Evolutionary conservation across 441 rosid species (phyloP), one percentile per base, ranked within the genome.

Genomic region (Iberis amara): DNA sequence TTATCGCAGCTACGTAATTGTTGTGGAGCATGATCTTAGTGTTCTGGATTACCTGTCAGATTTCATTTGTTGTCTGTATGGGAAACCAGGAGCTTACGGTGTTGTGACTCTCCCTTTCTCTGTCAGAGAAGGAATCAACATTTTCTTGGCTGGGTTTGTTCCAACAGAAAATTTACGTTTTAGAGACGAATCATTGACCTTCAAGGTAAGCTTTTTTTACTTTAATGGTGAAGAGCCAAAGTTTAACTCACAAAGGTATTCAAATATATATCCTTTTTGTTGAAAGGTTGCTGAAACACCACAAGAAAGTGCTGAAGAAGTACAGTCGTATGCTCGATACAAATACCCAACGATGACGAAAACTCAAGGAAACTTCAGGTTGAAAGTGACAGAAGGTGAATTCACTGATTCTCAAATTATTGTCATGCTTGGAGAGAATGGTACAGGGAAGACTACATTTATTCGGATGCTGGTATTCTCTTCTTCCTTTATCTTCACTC

Each of bases 51-150:
- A 88, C 60, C 66, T 88, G 51, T 88, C 91, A 4, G 96, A 85
- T 64, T 85, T 85, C 76, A 81, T 88, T 59, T 85, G 96, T 72
- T 85, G 89, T 76, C 66, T 88, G 52, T 85, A 88, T 55, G 94
- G 96, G 55, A 85, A 79, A 47, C 94, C 96, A 4, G 86, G 89
- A 63, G 94, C 94, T 9, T 88, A 85, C 69, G 96, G 96, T 56
- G 94, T 87, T 57, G 96, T 88, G 23, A 88, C 94, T 55, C 85
- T 88, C 57, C 96, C 94, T 42, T 88, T 85, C 68, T 80, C 94
- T 36, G 91, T 88, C n/a, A 80, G 94, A 66, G 90, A 87, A 73
- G 96, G 94, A 50, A 87, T 87, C 41, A 87, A 87, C 53, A 75
- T 87, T 27, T 87, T 87, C 73, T 73, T 85, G 70, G 85, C 94